Base-by-base conservation (phyloP, 352 stramenopile species). In the Aphanomyces cochlioides region DNA sequence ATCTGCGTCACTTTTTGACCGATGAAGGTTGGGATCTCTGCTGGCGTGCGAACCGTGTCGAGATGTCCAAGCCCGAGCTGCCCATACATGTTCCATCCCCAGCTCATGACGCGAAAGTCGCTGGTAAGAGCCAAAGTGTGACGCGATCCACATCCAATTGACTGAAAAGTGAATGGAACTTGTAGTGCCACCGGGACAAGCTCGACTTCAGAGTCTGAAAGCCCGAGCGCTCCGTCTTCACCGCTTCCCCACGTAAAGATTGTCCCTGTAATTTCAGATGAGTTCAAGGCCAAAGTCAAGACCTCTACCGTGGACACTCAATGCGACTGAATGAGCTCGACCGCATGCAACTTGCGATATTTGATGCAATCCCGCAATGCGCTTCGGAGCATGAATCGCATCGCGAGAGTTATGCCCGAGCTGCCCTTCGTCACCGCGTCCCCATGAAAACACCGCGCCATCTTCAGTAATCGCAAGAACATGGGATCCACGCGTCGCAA, bases 371-470 rank as follows among this genome's bases (percentile, higher is more conserved):
- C 64, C 59, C 19, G 58, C 28, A 36, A 83, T 53, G 43, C 64
- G 13, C 1, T 37, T 69, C 0, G 74, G 75, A 34, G 73, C 39
- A 17, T 75, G 48, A 12, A 63, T 39, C 41, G 77, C 73, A 39
- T 66, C 61, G 10, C 71, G 69, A 28, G 71, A 59, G 59, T 72
- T 69, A 47, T 80, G 77, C 17, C 77, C 77, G n/a, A 79, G 75
- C 61, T 79, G 75, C 3, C 77, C 77, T 47, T 98, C 88, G 75
- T 98, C 91, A 64, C 86, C 86, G 66, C 80, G 87, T 39, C 93
- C 92, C 87, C 90, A 98, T 47, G 86, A 87, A 64, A 85, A 96
- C 3, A 97, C 85, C 10, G 71, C 45, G 2, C 91, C 91, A 40
- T 85, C 75, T 4, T 79, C 69, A 7, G 79, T 87, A 4, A 93